Conservation (phyloP, 352 stramenopile species). For the Phytopythium cucurbitacearum region DNA sequence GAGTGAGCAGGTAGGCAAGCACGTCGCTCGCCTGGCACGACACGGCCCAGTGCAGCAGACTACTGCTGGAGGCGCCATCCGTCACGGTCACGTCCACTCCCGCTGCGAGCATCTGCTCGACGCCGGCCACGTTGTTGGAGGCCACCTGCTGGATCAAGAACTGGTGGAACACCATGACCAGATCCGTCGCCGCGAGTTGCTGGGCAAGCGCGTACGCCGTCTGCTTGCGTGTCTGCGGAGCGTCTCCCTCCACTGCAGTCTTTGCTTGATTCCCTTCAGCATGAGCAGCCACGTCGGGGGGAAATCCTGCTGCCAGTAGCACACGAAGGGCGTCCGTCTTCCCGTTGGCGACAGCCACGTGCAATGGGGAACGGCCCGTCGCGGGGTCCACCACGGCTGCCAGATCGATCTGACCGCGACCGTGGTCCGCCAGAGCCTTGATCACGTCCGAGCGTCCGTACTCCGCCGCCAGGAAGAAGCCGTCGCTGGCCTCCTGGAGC, state of each 20-base stretch:
- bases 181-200: slow-evolving; percentile 45
- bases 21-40: slow-evolving; percentile 65
- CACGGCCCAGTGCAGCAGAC: slow-evolving; percentile 75
- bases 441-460: slow-evolving; percentile 83
- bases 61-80: slow-evolving; percentile 52
- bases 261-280: not conserved
- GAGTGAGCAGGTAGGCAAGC: slow-evolving; percentile 38
- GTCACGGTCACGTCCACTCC: slow-evolving; percentile 50
- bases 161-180: slow-evolving; percentile 82
- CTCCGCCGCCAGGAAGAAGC: slow-evolving; percentile 81
- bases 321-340: slow-evolving; percentile 79
- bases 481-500: slow-evolving; percentile 67
- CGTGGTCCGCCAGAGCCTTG: slow-evolving; percentile 75
- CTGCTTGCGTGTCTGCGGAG: slow-evolving; percentile 10
- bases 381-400: slow-evolving; percentile 48
- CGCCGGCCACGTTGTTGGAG: slow-evolving; percentile 46
- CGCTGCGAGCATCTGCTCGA: slow-evolving; percentile 54
- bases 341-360: slow-evolving; percentile 63
- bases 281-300: slow-evolving; percentile 42
- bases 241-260: not conserved
- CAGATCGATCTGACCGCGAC: slow-evolving; percentile 43
- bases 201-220: slow-evolving; percentile 69
- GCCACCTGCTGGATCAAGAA: slow-evolving; percentile 85
- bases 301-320: slow-evolving; percentile 74
- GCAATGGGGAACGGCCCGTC: slow-evolving; percentile 65